Percentiles rank a stretch among this genome's conserved stretches.
Evolutionary conservation across 2,329 filamentous ascomycete genomes (phyloP).

Genomic region (Leptographium flavum): DNA sequence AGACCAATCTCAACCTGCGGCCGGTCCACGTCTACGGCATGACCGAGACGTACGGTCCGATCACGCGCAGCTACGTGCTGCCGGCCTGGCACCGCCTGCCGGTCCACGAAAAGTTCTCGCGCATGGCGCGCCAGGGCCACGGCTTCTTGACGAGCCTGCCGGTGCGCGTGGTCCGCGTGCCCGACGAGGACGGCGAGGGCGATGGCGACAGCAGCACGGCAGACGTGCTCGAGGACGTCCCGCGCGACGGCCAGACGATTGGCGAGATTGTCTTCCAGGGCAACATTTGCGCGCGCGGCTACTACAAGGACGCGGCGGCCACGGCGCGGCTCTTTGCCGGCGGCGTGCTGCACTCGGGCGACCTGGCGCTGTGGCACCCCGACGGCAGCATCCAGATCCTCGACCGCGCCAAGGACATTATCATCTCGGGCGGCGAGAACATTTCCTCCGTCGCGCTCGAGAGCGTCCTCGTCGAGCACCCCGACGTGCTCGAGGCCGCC

Average conservation of each 20-base stretch:
- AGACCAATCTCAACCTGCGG: conserved; percentile 55
- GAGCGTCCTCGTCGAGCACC: conserved; percentile 76
- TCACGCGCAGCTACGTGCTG: conserved; percentile 85
- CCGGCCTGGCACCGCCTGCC: conserved; percentile 70
- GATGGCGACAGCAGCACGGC: background rate
- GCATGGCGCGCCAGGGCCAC: conserved; percentile 90
- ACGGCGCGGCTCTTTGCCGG: conserved; percentile 79
- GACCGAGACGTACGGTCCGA: conserved; percentile 84
- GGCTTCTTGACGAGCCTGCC: conserved; percentile 76
- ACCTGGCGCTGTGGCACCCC: conserved; percentile 83
- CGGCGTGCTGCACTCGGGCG: conserved; percentile 76
- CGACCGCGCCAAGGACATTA: conserved; percentile 93
- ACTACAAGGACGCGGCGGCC: conserved; percentile 80
- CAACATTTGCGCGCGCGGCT: conserved; percentile 84
- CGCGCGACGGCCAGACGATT: conserved; percentile 32
- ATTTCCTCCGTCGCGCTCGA: conserved; percentile 91
- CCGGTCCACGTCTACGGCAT: conserved; percentile 90
- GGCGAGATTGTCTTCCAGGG: conserved; percentile 59
- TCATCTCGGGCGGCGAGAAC: conserved; percentile 96
- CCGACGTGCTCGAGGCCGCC: conserved; percentile 78
- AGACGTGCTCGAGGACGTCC: conserved; percentile 37
- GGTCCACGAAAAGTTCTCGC: conserved; percentile 62
- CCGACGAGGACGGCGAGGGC: conserved; percentile 38
- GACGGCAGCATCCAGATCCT: conserved; percentile 87
- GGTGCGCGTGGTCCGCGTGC: conserved; percentile 62